Conservation (phyloP, 768 basidiomycete genomes). For the Tricholoma terreum region DNA sequence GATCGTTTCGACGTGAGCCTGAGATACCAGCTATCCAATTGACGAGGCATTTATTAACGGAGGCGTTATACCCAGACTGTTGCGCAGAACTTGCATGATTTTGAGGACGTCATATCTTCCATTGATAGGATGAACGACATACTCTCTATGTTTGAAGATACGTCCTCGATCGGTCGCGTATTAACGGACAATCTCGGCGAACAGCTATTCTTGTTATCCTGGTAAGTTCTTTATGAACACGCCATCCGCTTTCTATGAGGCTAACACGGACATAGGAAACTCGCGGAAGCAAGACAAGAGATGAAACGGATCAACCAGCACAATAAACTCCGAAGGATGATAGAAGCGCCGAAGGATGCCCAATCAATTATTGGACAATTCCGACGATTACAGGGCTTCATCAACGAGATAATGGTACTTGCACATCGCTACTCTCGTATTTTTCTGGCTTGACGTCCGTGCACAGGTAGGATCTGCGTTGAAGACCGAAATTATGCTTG, state of each 20-base stretch:
- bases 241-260: not conserved
- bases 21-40: not conserved
- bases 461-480: conserved; percentile 11
- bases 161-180: conserved; percentile 11
- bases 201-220: conserved; percentile 10
- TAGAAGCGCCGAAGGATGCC: conserved; percentile 10
- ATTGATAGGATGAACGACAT: conserved; percentile 10
- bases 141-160: conserved; percentile 14
- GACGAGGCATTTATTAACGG: not conserved
- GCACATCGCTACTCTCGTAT: not conserved
- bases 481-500: conserved; percentile 14
- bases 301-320: conserved; percentile 7
- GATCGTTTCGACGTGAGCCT: conserved; percentile 10
- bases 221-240: conserved; percentile 2
- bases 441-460: not conserved
- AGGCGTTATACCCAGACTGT: conserved; percentile 3
- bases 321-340: conserved; percentile 11
- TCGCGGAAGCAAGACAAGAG: conserved; percentile 2
- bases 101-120: conserved; percentile 9
- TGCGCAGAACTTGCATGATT: conserved; percentile 8
- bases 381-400: conserved; percentile 8
- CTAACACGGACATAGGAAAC: conserved; percentile 3
- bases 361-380: conserved; percentile 8
- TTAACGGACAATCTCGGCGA: conserved; percentile 15
- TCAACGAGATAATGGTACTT: conserved; percentile 12